Base-by-base conservation (phyloP, 352 stramenopile species). In the Pythium folliculosum region DNA sequence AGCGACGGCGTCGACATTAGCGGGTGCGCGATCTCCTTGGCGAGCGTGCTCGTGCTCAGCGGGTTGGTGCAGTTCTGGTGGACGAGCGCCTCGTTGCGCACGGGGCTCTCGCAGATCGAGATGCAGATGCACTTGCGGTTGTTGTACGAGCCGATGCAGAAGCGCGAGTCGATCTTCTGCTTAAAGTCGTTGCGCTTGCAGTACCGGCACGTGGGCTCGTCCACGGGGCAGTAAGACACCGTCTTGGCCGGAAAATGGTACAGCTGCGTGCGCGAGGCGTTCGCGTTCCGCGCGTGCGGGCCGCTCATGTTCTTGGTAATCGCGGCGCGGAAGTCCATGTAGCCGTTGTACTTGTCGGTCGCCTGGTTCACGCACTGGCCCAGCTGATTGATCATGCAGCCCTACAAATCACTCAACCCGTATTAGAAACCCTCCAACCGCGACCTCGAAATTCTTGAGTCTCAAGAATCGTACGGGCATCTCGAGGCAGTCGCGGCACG, bases 301-400 rank as follows among this genome's bases (percentile, higher is more conserved):
- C 62, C 62, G 45, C 53, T 63, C 43, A 69, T 12, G 54, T 69
- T 69, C 45, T 56, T 49, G 25, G 47, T 44, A 27, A 69, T 69
- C 4, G 53, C 62, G 21, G n/a, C 6, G 6, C 56, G 63, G 30
- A 70, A 70, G 38, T 70, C 63, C 63, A 70, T 70, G 40, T 48
- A 63, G 30, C 48, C 48, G 27, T 70, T 70, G 38, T 70, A 70
- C 13, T 21, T 7, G 32, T 70, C 63, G 40, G 50, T 22, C 3
- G 16, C 17, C 48, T 70, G 54, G 48, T 65, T 40, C 47, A 70
- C 63, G 21, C 63, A 70, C 48, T 65, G 54, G 38, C 63, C 63
- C 17, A 70, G 55, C 27, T 70, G 63, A 55, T 70, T 70, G 63
- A 70, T 64, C 63, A 70, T 70, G 21, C 63, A 70, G 17, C 63